These are phyloP conservation scores for Bombardia bombarda DNA, from an alignment of 495 filamentous ascomycete species.

Conservation along the genomic window DNA sequence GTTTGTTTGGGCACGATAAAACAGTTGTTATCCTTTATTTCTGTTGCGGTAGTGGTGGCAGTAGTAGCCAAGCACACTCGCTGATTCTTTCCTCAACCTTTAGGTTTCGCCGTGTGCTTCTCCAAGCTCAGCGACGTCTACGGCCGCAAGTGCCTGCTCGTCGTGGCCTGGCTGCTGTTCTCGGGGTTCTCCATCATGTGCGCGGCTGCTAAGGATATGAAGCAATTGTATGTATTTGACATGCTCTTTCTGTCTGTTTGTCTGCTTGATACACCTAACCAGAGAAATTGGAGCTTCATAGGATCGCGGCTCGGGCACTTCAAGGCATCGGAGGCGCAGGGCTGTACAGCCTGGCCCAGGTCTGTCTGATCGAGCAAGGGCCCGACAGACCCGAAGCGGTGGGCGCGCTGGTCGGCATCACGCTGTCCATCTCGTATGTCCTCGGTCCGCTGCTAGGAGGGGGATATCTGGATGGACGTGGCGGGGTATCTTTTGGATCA, in stretches of 20 bases:
- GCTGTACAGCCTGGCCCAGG: constrained; percentile 47
- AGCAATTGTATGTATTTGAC: constrained; percentile 41
- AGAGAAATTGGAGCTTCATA: no score
- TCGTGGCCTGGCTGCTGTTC: constrained; percentile 45
- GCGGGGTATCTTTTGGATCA: constrained; percentile 70
- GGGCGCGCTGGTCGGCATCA: constrained; percentile 35
- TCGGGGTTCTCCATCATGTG: constrained; percentile 50
- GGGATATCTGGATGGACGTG: constrained; percentile 54
- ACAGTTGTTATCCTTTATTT: no score
- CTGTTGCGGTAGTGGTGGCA: no score
- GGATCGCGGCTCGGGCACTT: constrained; percentile 51
- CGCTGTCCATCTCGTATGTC: constrained; percentile 37
- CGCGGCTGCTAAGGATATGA: constrained; percentile 41
- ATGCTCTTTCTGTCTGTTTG: not conserved
- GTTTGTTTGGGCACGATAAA: no score
- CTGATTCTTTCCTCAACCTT: not conserved
- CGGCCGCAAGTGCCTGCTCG: constrained; percentile 42
- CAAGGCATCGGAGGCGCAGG: constrained; percentile 57
- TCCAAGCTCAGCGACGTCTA: constrained; percentile 55
- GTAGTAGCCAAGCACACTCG: no score
- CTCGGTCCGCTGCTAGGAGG: constrained; percentile 65
- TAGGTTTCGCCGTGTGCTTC: constrained; percentile 50
- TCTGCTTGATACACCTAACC: no score
- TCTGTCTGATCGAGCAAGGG: constrained; percentile 48
- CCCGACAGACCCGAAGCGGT: constrained; percentile 38